Evolutionary conservation across 805 yeast genomes (phyloP).

Genomic region (Alloascoidea hylecoeti): DNA sequence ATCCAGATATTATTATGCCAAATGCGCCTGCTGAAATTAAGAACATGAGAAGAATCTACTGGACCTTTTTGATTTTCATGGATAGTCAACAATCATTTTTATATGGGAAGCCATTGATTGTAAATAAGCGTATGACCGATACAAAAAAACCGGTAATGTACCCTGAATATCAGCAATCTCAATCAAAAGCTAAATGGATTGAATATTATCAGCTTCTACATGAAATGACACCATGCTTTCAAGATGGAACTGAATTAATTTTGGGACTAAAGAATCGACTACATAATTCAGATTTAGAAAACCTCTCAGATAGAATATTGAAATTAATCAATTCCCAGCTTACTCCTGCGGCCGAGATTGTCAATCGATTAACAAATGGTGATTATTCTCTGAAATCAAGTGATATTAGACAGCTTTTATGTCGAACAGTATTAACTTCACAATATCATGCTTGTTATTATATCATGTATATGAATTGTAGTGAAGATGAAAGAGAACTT

Average conservation of each 20-base stretch:
- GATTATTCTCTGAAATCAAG: too few relatives aligned
- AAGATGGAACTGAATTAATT: slow-evolving; percentile 1
- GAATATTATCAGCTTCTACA: neutral
- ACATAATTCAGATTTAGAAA: neutral
- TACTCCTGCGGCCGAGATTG: too few relatives aligned
- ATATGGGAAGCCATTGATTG: neutral
- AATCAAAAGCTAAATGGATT: neutral
- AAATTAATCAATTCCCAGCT: too few relatives aligned
- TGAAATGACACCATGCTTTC: neutral
- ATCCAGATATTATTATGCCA: neutral
- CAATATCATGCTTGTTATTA: neutral
- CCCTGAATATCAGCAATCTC: neutral
- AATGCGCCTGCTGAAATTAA: neutral
- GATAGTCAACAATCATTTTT: neutral
- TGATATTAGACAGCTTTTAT: too few relatives aligned
- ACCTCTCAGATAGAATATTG: too few relatives aligned
- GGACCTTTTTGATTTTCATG: neutral
- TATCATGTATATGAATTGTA: neutral
- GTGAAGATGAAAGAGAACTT: neutral
- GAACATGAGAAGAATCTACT: neutral
- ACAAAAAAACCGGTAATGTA: neutral
- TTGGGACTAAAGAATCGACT: neutral
- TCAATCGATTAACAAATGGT: too few relatives aligned
- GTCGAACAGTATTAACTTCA: neutral
- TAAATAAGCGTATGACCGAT: neutral